Evolutionary conservation across 2,329 filamentous ascomycete genomes (phyloP), one percentile per base, ranked within the genome.

Genomic region (Stagonosporopsis chrysanthemi): DNA sequence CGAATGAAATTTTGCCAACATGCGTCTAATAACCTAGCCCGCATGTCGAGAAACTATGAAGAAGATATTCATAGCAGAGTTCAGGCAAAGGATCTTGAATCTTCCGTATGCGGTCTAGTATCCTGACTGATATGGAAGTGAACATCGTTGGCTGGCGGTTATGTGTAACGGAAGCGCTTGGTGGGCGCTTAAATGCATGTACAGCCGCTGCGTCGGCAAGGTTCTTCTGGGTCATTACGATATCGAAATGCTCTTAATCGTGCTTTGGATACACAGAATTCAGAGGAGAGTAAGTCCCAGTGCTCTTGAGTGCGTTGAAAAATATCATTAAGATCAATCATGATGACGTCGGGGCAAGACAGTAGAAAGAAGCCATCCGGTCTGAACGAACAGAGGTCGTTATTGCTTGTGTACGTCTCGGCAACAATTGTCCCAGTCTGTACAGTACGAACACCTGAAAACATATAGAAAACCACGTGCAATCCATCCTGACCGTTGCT

Each of bases 141-240:
- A 28, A 31, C 5, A 1, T 19, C 6, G 49, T 31, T 40, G 15
- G 41, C 22, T 11, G 41, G 49, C 49, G 49, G 40, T 14, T 52
- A 39, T 52, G 33, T 44, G 49, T 45, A 39, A 45, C 41, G 17
- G 51, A 53, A 53, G 51, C 51, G 51, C 51, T 35, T 17, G 0
- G 5, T 23, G 15, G 43, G 51, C 51, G 51, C 51, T 53, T 53
- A 53, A 26, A 26, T 53, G 42, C 50, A 53, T 24, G n/a, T 53
- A 31, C 42, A 38, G 7, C 35, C 33, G 40, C 31, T 14, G 29
- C 48, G 22, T 33, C 12, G 39, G 40, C 40, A 14, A 19, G 8
- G 26, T 28, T 23, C 48, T 23, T 6, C 11, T 1, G 17, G 22
- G 12, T 9, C n/a, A n/a, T 17, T 8, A 19, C 19, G 35, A 38